phyloP scores from a whole-genome alignment of 257 asterid genomes.

The Coffea eugenioides region DNA sequence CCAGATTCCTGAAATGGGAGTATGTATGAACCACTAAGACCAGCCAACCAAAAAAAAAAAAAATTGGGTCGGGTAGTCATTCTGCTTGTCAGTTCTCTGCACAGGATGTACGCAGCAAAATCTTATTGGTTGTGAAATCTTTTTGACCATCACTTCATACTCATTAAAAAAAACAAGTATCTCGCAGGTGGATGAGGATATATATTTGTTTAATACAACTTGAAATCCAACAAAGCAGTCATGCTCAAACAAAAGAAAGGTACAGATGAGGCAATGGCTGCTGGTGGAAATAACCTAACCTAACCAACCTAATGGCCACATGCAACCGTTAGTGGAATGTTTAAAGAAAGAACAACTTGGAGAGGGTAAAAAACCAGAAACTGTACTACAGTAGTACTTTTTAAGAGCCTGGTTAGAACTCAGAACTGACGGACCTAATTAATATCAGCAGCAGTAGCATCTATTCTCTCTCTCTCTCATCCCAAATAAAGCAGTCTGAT shows the following conservation, averaged over 20 bases:
- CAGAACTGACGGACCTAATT: background rate
- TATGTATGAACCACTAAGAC: background rate
- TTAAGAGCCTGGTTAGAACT: background rate
- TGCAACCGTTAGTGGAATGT: constrained; percentile 35
- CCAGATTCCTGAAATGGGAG: constrained; percentile 20
- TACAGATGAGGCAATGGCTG: constrained; percentile 2
- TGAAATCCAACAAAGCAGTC: constrained; percentile 15
- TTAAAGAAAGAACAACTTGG: background rate
- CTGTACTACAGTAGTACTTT: background rate
- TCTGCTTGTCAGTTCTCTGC: background rate
- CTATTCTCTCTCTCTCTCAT: background rate
- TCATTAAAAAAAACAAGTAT: background rate
- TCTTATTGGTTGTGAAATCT: background rate
- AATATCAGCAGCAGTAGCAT: background rate
- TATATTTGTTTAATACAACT: background rate
- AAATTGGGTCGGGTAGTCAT: background rate
- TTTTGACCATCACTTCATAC: constrained; percentile 2
- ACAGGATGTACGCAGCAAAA: background rate
- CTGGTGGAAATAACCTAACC: constrained; percentile 22
- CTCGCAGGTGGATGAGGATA: background rate
- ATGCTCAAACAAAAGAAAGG: background rate
- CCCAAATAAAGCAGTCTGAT: background rate
- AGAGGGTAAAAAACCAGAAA: background rate
- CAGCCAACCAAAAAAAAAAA: background rate
- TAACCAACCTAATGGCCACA: constrained; percentile 33